Base-by-base conservation (phyloP, 495 filamentous ascomycete genomes). In the Cladorrhinum samala region DNA sequence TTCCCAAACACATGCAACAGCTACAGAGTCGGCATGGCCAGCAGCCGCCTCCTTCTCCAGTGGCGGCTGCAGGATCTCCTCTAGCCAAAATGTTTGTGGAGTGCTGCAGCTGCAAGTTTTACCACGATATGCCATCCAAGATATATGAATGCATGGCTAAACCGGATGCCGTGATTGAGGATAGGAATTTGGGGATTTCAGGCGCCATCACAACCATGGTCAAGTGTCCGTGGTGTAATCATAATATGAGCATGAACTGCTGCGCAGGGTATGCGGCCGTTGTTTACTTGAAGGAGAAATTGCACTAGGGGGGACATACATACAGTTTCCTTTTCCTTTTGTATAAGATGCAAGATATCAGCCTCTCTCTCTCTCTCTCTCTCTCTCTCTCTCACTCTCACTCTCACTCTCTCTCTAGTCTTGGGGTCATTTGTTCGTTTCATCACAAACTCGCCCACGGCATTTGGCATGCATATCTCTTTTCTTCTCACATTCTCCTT, bases 91-190 rank as follows among this genome's bases (percentile, higher is more conserved):
- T 89, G 53, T 83, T 92, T 53, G 86, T 91, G 5, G 83, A 91
- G 51, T 92, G 88, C 64, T 92, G 88, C 65, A 79, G 75, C 49
- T 92, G 88, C 75, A 83, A 83, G 49, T 88, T 84, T 66, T 91
- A 85, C 77, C 85, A 91, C 67, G 87, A 91, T 58, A 79, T 89
- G 66, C 88, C 88, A 9, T 84, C 82, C 9, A 81, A 83, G 40
- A 72, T 88, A 46, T 90, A 90, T 60, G 82, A 86, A 50, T 85
- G 78, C 60, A 86, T 88, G 76, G 81, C 83, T 17, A 81, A 79
- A 57, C 79, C 83, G 9, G 81, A 85, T 50, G 74, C 73, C 19
- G 63, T 80, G 16, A 71, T 77, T 1, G 65, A 76, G 53, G 77
- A 79, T 56, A 60, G 61, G 53, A 49, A 64, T 52, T 58, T 76